Evolutionary conservation across 2,329 filamentous ascomycete genomes (phyloP).

Genomic region (Aspergillus brasiliensis): DNA sequence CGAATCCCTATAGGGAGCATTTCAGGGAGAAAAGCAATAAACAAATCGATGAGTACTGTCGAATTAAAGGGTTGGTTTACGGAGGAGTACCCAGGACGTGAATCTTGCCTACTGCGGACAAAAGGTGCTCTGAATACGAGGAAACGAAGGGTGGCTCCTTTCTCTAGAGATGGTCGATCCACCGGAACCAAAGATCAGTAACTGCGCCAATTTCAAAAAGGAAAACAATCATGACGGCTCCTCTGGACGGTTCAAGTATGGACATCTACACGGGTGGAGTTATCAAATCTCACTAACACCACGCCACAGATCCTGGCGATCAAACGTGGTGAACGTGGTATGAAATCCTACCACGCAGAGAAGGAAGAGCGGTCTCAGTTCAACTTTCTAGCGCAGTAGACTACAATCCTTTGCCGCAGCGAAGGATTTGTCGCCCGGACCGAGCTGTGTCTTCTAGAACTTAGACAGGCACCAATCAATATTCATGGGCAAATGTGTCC

Average conservation of each 20-base stretch:
- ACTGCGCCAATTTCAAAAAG: background rate
- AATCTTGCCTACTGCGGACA: no score
- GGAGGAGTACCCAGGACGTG: background rate
- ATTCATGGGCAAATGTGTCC: background rate
- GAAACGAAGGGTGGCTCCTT: no score
- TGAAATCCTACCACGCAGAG: background rate
- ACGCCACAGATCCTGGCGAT: constrained; percentile 8
- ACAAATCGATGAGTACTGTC: background rate
- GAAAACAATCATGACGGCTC: background rate
- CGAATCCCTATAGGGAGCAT: background rate
- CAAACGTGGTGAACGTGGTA: constrained; percentile 9
- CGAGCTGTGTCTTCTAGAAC: background rate
- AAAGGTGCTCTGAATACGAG: no score
- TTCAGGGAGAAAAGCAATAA: background rate
- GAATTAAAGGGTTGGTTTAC: background rate
- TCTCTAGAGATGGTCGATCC: background rate
- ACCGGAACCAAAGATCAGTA: background rate
- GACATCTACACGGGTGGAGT: background rate
- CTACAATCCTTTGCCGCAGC: background rate
- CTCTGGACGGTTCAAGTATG: background rate
- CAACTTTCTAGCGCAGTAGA: background rate
- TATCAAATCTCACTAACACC: constrained; percentile 2
- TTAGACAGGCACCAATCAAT: background rate
- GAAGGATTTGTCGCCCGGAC: background rate
- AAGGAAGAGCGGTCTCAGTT: no score